Evolutionary conservation across 768 basidiomycete genomes (phyloP).

Genomic region (Lactarius sanguifluus): DNA sequence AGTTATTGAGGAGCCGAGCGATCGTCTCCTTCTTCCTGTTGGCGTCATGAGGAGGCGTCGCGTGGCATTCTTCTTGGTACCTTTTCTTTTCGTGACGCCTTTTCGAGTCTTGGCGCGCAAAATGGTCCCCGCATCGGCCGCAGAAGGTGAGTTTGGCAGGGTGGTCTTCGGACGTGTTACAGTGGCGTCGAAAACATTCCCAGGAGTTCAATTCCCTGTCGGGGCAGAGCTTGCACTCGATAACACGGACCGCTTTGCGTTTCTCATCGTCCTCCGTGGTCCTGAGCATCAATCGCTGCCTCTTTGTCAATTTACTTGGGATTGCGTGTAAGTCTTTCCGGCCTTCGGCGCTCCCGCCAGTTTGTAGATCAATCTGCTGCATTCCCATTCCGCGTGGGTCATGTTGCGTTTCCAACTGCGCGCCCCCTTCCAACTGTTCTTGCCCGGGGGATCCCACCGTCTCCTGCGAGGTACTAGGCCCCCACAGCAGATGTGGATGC

Average conservation of each 20-base stretch:
- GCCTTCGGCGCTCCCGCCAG: not conserved
- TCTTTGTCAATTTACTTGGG: not conserved
- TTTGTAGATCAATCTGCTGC: not conserved
- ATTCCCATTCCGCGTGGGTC: not conserved
- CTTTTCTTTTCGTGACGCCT: not conserved
- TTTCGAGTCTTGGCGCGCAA: too few species aligned
- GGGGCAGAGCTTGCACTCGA: slow-evolving; percentile 3
- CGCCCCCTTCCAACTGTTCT: not conserved
- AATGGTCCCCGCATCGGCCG: too few species aligned
- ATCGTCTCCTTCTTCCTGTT: not conserved
- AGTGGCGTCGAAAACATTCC: not conserved
- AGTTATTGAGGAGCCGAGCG: not conserved
- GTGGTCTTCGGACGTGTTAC: not conserved
- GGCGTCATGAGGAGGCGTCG: not conserved
- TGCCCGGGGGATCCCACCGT: not conserved
- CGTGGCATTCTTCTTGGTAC: not conserved
- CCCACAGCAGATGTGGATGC: not conserved
- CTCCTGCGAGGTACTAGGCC: not conserved
- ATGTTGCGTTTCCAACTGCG: not conserved
- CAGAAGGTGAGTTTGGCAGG: too few species aligned
- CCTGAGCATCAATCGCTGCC: not conserved
- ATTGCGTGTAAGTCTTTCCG: not conserved
- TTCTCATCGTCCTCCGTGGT: not conserved
- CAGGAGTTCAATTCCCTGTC: not conserved
- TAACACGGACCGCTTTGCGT: not conserved